These are phyloP conservation scores for Plantago ovata DNA, from an alignment of 257 asterid genomes.

Conservation along the genomic window DNA sequence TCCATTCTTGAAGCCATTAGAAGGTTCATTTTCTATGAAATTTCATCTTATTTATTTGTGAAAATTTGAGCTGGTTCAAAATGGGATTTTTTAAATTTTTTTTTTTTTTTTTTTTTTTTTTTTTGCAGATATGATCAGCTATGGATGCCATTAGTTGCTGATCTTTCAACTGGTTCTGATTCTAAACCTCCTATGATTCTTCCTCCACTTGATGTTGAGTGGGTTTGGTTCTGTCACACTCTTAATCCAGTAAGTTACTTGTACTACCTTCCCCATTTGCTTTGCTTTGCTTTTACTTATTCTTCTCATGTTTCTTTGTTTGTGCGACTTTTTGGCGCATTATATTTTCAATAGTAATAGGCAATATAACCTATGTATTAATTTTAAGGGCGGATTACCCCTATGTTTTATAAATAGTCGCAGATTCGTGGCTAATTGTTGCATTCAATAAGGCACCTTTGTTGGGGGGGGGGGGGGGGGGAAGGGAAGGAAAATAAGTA, in stretches of 20 bases:
- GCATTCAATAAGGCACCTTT: too few species aligned
- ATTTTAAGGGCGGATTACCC: too few species aligned
- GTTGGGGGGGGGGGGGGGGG: too few species aligned
- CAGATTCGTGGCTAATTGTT: too few species aligned
- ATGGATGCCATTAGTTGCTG: constrained; percentile 93
- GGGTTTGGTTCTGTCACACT: constrained; percentile 95
- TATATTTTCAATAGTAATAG: too few species aligned
- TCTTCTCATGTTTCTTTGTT: background rate
- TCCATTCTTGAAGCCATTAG: constrained; percentile 66
- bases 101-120: constrained; percentile 8
- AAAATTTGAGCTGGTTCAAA: background rate
- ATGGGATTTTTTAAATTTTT: constrained; percentile 11
- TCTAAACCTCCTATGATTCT: constrained; percentile 73
- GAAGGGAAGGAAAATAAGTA: background rate
- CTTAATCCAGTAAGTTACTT: constrained; percentile 49
- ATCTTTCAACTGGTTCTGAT: constrained; percentile 43
- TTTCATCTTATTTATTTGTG: constrained; percentile 5
- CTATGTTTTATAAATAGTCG: too few species aligned
- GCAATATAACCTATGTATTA: too few species aligned
- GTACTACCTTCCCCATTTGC: background rate
- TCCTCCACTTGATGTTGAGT: constrained; percentile 92
- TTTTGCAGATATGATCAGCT: constrained; percentile 69
- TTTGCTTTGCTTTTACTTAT: background rate
- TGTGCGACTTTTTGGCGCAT: too few species aligned
- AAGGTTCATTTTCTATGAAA: constrained; percentile 41